A percentile compares a stretch with the other conserved stretches of the same genome.
Conservation (phyloP, 2,329 filamentous ascomycete species). For the Fusarium lateritium region DNA sequence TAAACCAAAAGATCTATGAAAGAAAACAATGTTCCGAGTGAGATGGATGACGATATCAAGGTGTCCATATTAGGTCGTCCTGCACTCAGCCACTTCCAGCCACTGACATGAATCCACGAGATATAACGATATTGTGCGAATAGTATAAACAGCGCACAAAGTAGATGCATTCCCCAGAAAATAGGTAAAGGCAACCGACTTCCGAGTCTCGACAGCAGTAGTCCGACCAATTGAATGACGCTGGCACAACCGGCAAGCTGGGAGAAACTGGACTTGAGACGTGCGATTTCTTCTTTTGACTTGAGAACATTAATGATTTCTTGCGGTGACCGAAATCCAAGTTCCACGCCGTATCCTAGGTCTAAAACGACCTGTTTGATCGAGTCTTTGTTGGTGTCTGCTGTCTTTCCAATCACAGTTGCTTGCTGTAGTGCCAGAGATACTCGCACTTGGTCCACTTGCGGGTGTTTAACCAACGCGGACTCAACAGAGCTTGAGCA, state of each 20-base stretch:
- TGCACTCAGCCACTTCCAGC: background rate
- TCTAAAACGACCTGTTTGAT: background rate
- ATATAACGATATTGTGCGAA: background rate
- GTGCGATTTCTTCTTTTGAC: background rate
- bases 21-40: background rate
- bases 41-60: background rate
- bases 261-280: background rate
- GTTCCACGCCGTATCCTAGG: background rate
- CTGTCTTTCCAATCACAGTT: background rate
- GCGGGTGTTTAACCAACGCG: background rate
- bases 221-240: rapidly evolving
- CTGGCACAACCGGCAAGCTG: background rate
- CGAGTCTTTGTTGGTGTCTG: background rate
- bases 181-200: background rate
- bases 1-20: background rate
- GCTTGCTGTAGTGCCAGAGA: background rate
- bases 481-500: background rate
- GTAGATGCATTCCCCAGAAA: background rate
- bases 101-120: background rate
- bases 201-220: background rate
- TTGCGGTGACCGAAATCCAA: background rate
- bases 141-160: background rate
- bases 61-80: background rate
- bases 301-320: background rate
- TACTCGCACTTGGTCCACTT: background rate